phyloP scores from a whole-genome alignment of 768 basidiomycete species.

The Boletus sensibilis region DNA sequence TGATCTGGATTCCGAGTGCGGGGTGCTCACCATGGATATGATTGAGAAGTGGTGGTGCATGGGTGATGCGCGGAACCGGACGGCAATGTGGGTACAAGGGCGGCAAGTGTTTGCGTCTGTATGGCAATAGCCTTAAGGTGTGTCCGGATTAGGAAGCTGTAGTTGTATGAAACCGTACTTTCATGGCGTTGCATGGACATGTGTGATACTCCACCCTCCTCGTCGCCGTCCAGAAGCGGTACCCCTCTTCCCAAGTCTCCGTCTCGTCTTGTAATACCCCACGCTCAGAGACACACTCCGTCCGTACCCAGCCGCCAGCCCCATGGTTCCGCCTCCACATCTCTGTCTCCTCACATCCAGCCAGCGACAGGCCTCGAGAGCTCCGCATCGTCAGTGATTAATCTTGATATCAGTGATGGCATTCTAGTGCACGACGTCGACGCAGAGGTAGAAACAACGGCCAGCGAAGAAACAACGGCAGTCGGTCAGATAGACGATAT shows the following conservation, averaged over 20 bases:
- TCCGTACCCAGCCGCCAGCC: constrained; percentile 59
- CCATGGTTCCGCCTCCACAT: constrained; percentile 39
- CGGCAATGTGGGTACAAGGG: constrained; percentile 77
- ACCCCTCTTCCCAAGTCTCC: constrained; percentile 43
- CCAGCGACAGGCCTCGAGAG: constrained; percentile 49
- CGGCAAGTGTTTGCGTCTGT: constrained; percentile 20
- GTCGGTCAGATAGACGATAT: constrained; percentile 43
- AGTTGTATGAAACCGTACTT: not conserved
- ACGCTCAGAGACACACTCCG: constrained; percentile 49
- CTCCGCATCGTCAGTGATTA: constrained; percentile 69
- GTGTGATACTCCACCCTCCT: constrained; percentile 28
- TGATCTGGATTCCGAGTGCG: constrained; percentile 31
- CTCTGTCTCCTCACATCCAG: constrained; percentile 24
- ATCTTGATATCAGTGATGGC: constrained; percentile 64
- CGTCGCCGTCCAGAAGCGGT: constrained; percentile 36
- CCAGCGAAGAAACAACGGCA: constrained; percentile 53
- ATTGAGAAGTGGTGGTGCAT: constrained; percentile 92
- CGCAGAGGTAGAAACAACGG: constrained; percentile 53
- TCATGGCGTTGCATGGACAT: constrained; percentile 19
- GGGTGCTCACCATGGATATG: constrained; percentile 44
- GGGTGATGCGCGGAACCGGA: constrained; percentile 68
- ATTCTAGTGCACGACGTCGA: constrained; percentile 73
- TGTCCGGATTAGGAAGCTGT: not conserved
- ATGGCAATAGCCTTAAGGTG: constrained; percentile 3
- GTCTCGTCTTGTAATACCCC: constrained; percentile 54